Percentiles rank a stretch among this genome's conserved stretches.
These are phyloP conservation scores for Candida arabinofermentans DNA, from an alignment of 805 yeast genomes.

Conservation along the genomic window DNA sequence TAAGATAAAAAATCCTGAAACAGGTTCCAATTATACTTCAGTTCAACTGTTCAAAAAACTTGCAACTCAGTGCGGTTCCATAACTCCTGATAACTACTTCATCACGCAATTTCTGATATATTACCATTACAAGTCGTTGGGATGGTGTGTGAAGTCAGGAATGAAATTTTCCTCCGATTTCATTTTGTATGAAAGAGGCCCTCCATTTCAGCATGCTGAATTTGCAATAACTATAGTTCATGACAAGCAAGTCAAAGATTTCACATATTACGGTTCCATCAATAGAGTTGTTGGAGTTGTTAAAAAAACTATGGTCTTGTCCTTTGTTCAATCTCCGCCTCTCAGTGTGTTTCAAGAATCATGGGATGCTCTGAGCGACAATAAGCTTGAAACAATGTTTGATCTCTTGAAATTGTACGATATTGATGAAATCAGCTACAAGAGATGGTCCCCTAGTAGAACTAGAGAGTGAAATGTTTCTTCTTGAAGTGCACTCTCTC, in stretches of 20 bases:
- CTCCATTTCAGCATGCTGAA: slow-evolving; percentile 94
- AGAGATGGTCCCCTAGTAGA: slow-evolving; percentile 82
- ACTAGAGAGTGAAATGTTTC: slow-evolving; percentile 76
- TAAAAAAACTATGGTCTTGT: slow-evolving; percentile 67
- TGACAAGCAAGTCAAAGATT: slow-evolving; percentile 18
- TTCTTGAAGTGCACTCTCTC: too few relatives aligned
- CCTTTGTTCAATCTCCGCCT: slow-evolving; percentile 57
- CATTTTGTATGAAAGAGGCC: slow-evolving; percentile 83
- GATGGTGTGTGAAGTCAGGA: slow-evolving; percentile 94
- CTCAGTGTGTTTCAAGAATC: slow-evolving; percentile 26
- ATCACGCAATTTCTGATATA: slow-evolving; percentile 65
- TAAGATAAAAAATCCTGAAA: slow-evolving; percentile 2
- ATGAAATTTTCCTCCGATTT: slow-evolving; percentile 89
- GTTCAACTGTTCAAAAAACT: slow-evolving; percentile 13
- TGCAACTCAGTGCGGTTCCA: slow-evolving; percentile 9
- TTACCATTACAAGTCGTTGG: slow-evolving; percentile 81
- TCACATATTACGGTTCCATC: slow-evolving; percentile 63
- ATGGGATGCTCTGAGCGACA: slow-evolving; percentile 14
- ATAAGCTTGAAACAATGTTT: slow-evolving; percentile 13
- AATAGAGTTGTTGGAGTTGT: slow-evolving; percentile 87
- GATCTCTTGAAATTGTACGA: slow-evolving; percentile 40
- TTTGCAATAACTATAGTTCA: slow-evolving; percentile 47
- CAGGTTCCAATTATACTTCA: not conserved
- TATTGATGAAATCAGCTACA: slow-evolving; percentile 64
- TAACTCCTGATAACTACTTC: slow-evolving; percentile 35